Evolutionary conservation across 371 early-diverging fungal species (phyloP).

Genomic region (Basidiobolus heterosporus): DNA sequence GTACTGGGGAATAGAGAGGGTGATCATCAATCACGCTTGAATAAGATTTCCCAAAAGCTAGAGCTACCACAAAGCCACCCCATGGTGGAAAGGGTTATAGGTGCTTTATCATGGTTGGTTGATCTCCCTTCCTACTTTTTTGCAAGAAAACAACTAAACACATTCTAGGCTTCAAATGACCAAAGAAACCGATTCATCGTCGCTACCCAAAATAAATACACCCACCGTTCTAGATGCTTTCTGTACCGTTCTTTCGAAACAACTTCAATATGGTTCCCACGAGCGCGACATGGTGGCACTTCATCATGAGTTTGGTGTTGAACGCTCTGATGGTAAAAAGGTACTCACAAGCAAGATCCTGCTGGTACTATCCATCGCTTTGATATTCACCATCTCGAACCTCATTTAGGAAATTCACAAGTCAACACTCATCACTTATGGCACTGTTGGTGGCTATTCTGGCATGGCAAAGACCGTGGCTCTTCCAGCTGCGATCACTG

Average conservation of each 20-base stretch:
- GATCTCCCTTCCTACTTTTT: no score
- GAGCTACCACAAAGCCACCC: neutral
- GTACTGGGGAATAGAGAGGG: neutral
- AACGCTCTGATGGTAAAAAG: conserved; percentile 26
- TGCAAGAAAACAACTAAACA: no score
- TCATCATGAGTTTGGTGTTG: conserved; percentile 72
- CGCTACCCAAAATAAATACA: conserved; percentile 5
- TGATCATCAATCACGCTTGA: conserved; percentile 14
- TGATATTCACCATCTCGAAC: neutral
- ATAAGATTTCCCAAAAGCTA: conserved; percentile 19
- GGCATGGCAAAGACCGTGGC: conserved; percentile 90
- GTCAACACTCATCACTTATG: conserved; percentile 62
- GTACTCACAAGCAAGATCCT: no score
- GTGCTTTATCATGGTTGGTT: conserved; percentile 2
- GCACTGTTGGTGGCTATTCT: conserved; percentile 47
- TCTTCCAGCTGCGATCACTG: conserved; percentile 70
- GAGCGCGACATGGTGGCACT: conserved; percentile 78
- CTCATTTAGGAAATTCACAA: conserved; percentile 33
- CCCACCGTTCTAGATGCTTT: conserved; percentile 48
- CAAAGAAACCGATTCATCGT: neutral
- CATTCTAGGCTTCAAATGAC: conserved; percentile 1
- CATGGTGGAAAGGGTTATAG: neutral
- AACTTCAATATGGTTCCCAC: conserved; percentile 44
- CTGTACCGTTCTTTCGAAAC: conserved; percentile 47
- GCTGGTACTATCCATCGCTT: neutral